These are phyloP conservation scores for Kondoa subrosea DNA, from an alignment of 768 basidiomycete species.

Conservation along the genomic window DNA sequence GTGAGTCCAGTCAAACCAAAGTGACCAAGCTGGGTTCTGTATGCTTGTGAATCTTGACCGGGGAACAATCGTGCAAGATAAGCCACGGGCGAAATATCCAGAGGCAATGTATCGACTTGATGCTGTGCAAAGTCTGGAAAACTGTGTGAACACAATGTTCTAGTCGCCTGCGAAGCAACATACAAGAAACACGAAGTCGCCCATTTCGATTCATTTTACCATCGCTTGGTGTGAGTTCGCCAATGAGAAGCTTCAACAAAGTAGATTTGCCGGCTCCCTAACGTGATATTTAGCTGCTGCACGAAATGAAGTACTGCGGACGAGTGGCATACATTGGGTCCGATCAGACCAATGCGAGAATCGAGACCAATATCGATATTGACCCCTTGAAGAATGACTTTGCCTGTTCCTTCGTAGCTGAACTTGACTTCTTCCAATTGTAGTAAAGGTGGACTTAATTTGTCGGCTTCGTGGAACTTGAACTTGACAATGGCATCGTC, in stretches of 20 bases:
- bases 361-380: constrained; percentile 91
- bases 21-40: constrained; percentile 81
- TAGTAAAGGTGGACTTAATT: constrained; percentile 85
- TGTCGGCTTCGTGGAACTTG: constrained; percentile 93
- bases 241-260: constrained; percentile 81
- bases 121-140: constrained; percentile 79
- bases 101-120: constrained; percentile 78
- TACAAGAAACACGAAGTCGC: constrained; percentile 60
- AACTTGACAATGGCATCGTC: constrained; percentile 83
- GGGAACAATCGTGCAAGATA: constrained; percentile 85
- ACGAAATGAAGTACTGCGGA: constrained; percentile 1
- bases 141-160: background rate
- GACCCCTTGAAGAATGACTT: constrained; percentile 51
- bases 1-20: constrained; percentile 12
- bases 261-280: constrained; percentile 88
- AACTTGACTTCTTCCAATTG: constrained; percentile 84
- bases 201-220: constrained; percentile 84
- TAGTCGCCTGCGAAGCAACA: constrained; percentile 26
- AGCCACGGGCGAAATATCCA: constrained; percentile 75
- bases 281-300: background rate
- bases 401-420: constrained; percentile 53
- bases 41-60: constrained; percentile 89
- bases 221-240: constrained; percentile 52
- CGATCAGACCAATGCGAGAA: constrained; percentile 83
- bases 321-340: constrained; percentile 32